Evolutionary conservation across 2,329 filamentous ascomycete genomes (phyloP).

Genomic region (Aureobasidium leucospermi): DNA sequence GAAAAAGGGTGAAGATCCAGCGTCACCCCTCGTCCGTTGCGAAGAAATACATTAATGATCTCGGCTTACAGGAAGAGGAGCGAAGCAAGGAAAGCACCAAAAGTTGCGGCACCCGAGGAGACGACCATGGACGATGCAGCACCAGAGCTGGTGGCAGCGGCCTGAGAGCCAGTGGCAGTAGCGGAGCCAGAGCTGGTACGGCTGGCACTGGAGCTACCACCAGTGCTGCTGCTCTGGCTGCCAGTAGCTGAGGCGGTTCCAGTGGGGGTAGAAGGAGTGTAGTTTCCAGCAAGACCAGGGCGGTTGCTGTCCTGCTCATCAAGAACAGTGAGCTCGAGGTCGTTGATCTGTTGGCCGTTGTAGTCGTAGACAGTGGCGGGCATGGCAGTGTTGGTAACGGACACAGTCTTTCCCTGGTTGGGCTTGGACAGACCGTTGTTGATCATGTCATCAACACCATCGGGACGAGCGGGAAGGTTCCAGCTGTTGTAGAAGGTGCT

Average conservation of each 20-base stretch:
- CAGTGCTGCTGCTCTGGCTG: not conserved
- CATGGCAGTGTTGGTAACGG: conserved; percentile 47
- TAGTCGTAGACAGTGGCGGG: conserved; percentile 47
- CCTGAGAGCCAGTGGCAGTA: not conserved
- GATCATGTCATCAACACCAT: conserved; percentile 61
- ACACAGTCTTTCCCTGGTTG: conserved; percentile 47
- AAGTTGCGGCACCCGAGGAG: not conserved
- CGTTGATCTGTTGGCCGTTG: conserved; percentile 50
- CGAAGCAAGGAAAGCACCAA: conserved; percentile 7
- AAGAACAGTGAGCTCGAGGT: conserved; percentile 33
- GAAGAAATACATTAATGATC: not conserved
- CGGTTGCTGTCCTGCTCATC: conserved; percentile 5
- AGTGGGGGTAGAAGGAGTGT: not conserved
- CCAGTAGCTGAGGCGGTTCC: not conserved
- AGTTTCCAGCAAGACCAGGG: conserved; percentile 7
- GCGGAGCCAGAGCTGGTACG: not conserved
- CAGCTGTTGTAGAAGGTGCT: conserved; percentile 67
- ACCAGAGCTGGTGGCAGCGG: not conserved
- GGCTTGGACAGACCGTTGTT: conserved; percentile 61
- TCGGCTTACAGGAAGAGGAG: conserved; percentile 8
- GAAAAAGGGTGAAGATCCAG: not conserved
- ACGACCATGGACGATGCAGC: not conserved
- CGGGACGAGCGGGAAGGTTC: conserved; percentile 59
- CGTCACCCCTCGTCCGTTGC: conserved; percentile 3
- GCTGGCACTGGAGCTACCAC: not conserved